Conservation (phyloP, 495 filamentous ascomycete genomes). For the Pseudevernia furfuracea region DNA sequence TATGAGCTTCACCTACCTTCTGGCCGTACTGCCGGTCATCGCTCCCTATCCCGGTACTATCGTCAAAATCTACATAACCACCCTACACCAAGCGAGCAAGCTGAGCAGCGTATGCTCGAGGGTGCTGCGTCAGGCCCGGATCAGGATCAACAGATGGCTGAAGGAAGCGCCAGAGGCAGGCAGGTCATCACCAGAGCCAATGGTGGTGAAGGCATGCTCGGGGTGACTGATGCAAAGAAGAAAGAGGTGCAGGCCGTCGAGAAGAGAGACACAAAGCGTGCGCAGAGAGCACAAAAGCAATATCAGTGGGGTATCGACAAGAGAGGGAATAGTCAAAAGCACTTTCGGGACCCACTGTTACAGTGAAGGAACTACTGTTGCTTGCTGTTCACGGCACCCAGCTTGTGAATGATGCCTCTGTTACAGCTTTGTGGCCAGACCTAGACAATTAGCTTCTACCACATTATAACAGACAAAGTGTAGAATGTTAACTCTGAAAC, state of each 20-base stretch:
- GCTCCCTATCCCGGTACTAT: conserved; percentile 76
- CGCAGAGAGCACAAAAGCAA: conserved; percentile 50
- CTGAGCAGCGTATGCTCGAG: conserved; percentile 31
- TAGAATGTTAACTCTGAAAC: background rate
- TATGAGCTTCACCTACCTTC: conserved; percentile 91
- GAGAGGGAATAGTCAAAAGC: conserved; percentile 63
- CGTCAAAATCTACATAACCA: conserved; percentile 86
- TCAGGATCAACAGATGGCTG: conserved; percentile 38
- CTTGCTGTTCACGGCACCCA: background rate
- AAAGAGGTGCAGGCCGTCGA: conserved; percentile 53
- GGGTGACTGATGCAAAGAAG: conserved; percentile 63
- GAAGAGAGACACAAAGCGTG: conserved; percentile 57
- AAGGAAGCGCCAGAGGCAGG: conserved; percentile 45
- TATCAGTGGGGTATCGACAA: conserved; percentile 57
- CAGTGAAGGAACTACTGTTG: conserved; percentile 20
- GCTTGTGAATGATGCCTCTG: background rate
- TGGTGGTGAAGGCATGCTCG: conserved; percentile 67
- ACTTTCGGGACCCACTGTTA: conserved; percentile 48
- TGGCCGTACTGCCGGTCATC: conserved; percentile 82
- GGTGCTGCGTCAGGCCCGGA: conserved; percentile 23
- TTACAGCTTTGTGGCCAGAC: background rate
- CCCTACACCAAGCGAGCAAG: conserved; percentile 60
- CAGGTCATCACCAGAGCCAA: conserved; percentile 59
- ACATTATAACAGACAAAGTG: background rate
- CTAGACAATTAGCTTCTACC: background rate